Evolutionary conservation across 495 filamentous ascomycete species (phyloP).

Genomic region (Aspergillus olivimuriae): DNA sequence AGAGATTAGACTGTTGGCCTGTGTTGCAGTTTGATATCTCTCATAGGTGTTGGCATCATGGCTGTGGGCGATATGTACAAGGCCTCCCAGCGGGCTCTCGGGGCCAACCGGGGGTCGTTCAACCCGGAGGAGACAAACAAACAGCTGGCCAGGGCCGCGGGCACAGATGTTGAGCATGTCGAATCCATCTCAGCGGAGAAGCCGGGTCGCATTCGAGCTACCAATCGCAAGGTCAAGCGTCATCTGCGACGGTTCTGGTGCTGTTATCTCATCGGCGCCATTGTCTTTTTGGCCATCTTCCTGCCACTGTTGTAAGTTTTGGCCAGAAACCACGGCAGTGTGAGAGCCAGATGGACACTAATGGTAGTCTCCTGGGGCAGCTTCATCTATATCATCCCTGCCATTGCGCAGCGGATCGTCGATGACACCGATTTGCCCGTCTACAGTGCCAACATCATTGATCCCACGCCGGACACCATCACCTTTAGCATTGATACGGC

Average conservation of each 20-base stretch:
- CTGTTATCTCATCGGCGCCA: slow-evolving; percentile 30
- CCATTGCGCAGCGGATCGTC: slow-evolving; percentile 38
- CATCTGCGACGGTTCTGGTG: slow-evolving; percentile 39
- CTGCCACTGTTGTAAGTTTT: slow-evolving; percentile 38
- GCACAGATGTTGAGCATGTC: slow-evolving; percentile 11
- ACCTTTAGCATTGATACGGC: slow-evolving; percentile 31
- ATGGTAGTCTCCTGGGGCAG: not conserved
- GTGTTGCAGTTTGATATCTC: no score
- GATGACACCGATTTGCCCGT: slow-evolving; percentile 32
- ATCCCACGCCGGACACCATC: slow-evolving; percentile 25
- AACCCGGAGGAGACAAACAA: not conserved
- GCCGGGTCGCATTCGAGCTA: not conserved
- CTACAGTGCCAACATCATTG: slow-evolving; percentile 26
- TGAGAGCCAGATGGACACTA: not conserved
- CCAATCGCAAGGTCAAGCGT: slow-evolving; percentile 3
- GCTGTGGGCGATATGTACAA: slow-evolving; percentile 11
- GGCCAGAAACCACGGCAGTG: no score
- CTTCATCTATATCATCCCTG: slow-evolving; percentile 28
- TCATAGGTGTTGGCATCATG: no score
- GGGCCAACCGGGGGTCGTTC: slow-evolving; percentile 1
- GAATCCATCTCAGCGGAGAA: slow-evolving; percentile 4
- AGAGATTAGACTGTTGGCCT: no score
- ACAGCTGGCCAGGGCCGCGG: not conserved
- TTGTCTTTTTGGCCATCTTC: slow-evolving; percentile 37
- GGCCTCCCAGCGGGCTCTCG: not conserved